Conservation (phyloP, 2,329 filamentous ascomycete genomes). For the Ophiosphaerella herpotricha region DNA sequence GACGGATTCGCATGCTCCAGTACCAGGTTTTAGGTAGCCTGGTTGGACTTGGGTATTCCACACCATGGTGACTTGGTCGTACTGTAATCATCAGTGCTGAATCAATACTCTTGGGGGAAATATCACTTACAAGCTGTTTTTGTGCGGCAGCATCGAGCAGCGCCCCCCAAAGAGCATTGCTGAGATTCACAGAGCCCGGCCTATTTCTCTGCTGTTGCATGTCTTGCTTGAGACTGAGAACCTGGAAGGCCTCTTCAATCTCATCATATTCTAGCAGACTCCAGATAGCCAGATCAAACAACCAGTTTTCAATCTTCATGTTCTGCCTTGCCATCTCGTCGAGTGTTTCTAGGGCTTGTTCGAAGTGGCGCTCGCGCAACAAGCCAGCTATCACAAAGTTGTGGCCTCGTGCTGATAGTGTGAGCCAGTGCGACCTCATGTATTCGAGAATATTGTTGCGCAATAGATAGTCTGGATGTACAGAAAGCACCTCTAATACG, state of each 20-base stretch:
- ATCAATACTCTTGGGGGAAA: not conserved
- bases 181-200: constrained; percentile 45
- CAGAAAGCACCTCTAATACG: constrained; percentile 71
- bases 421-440: constrained; percentile 75
- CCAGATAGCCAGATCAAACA: constrained; percentile 78
- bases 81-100: constrained; percentile 44
- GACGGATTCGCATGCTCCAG: constrained; percentile 69
- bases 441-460: constrained; percentile 72
- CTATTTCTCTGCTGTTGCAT: constrained; percentile 12
- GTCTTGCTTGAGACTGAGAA: constrained; percentile 58
- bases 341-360: constrained; percentile 74
- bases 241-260: constrained; percentile 73
- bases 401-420: constrained; percentile 64
- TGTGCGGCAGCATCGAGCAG: constrained; percentile 76
- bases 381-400: constrained; percentile 73
- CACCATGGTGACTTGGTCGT: constrained; percentile 67
- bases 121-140: constrained; percentile 57
- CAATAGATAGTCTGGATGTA: constrained; percentile 84
- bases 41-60: constrained; percentile 71
- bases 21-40: constrained; percentile 64
- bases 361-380: constrained; percentile 80
- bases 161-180: constrained; percentile 67
- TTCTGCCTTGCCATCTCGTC: constrained; percentile 66
- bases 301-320: constrained; percentile 67
- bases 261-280: constrained; percentile 73